phyloP scores from a whole-genome alignment of 768 basidiomycete species.

The Panaeolus cyanescens region DNA sequence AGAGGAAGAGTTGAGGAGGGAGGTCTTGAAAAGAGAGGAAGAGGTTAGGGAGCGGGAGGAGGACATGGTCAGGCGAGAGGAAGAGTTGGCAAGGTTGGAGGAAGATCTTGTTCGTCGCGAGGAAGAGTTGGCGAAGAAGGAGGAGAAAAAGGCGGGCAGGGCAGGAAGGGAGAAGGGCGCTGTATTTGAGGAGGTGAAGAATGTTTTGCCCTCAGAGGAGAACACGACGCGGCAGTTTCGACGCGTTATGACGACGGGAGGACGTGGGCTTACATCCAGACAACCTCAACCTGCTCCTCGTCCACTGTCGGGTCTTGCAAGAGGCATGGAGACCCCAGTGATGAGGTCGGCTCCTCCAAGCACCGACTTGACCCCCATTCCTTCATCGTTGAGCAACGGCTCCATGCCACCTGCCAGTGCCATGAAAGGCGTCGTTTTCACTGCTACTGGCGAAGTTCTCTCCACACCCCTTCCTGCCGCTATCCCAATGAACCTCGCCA shows the following conservation, averaged over 20 bases:
- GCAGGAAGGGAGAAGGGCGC: slow-evolving; percentile 58
- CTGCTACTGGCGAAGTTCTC: slow-evolving; percentile 73
- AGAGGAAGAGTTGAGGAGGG: slow-evolving; percentile 52
- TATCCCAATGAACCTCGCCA: slow-evolving; percentile 74
- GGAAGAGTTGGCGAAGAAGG: slow-evolving; percentile 39
- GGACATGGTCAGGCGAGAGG: slow-evolving; percentile 52
- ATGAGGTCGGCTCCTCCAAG: slow-evolving; percentile 41
- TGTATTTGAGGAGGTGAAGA: slow-evolving; percentile 72
- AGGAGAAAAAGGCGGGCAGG: slow-evolving; percentile 30
- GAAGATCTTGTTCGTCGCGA: slow-evolving; percentile 52
- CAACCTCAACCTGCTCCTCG: slow-evolving; percentile 32
- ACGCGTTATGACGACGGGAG: slow-evolving; percentile 13
- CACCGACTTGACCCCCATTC: slow-evolving; percentile 56
- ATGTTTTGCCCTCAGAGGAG: slow-evolving; percentile 55
- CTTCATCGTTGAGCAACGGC: slow-evolving; percentile 34
- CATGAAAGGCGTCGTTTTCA: slow-evolving; percentile 80
- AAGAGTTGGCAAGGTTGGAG: slow-evolving; percentile 53
- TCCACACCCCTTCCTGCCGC: slow-evolving; percentile 76
- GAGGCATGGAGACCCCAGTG: slow-evolving; percentile 55
- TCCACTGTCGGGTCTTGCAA: slow-evolving; percentile 23
- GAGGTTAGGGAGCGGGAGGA: slow-evolving; percentile 53
- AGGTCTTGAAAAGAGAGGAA: slow-evolving; percentile 46
- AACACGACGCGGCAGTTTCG: neutral
- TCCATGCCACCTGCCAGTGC: slow-evolving; percentile 42
- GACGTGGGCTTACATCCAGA: slow-evolving; percentile 5